Base-by-base conservation (phyloP, 805 yeast genomes). In the Lipomyces starkeyi region DNA sequence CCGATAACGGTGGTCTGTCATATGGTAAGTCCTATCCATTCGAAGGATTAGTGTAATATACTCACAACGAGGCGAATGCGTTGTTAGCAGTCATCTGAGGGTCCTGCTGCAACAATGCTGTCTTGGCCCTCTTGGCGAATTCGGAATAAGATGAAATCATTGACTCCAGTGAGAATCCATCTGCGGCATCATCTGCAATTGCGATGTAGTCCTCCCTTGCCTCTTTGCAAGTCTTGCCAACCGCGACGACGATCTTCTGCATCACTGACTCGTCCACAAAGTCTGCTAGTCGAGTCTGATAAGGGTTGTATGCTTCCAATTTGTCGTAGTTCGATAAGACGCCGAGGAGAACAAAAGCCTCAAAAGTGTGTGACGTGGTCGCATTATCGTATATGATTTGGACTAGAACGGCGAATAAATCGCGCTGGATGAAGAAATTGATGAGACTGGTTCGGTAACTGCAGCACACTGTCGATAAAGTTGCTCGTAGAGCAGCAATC, bases 331-430 rank as follows among this genome's bases (percentile, higher is more conserved):
- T 78, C 6, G 81, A 75, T n/a, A 81, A 72, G 2, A 80, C 68
- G 4, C 82, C 83, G 25, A 81, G 68, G 29, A 79, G 70, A 0
- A 73, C 63, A 52, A 80, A 74, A 2, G 83, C 83, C 58, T 76
- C 76, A 17, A 79, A 77, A 14, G 78, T 74, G 47, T 68, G 67
- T 11, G 69, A 66, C 35, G 72, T 71, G 34, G 75, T 69, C 14
- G 61, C 73, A 7, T 72, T 71, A 55, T 74, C 71, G 49, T 75
- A 75, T 32, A 80, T 73, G 34, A 80, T 71, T 11, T 66, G 65
- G 60, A 80, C 72, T 17, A 80, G 71, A 0, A 82, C 75, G 14
- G 79, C 76, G 65, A 81, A 81, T 67, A 81, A 73, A 69, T 80
- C 80, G 47, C 76, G 76, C 17, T 77, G 75, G 32, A 76, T 65